Conservation (phyloP, 2,329 filamentous ascomycete genomes). For the Verticillium dahliae region DNA sequence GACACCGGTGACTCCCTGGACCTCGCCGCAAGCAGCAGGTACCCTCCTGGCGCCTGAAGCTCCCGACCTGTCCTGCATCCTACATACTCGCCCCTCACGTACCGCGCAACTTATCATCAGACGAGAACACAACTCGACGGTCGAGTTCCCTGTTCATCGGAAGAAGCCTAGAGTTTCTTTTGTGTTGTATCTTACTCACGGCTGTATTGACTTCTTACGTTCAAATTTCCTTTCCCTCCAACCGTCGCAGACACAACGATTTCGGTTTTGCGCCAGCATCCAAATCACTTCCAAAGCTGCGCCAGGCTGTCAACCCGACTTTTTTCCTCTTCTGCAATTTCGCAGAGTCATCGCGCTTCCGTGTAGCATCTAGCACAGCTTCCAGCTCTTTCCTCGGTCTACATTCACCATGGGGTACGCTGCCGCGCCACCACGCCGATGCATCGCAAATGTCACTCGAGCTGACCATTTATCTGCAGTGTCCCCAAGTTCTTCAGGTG, state of each 20-base stretch:
- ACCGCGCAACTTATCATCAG: not conserved
- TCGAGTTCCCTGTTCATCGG: slow-evolving; percentile 13
- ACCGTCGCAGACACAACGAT: not conserved
- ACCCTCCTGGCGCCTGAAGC: not conserved
- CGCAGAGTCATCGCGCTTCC: not conserved
- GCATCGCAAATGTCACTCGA: not conserved
- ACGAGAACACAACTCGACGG: slow-evolving; percentile 12
- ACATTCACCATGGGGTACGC: slow-evolving; percentile 22
- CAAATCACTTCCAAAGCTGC: not conserved
- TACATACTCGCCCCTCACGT: not conserved
- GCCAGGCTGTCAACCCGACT: not conserved
- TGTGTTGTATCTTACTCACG: not conserved
- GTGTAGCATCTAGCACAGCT: not conserved
- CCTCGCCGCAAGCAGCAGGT: not conserved
- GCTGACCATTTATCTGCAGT: slow-evolving; percentile 27
- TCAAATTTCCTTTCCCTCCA: not conserved
- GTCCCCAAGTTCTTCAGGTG: slow-evolving; percentile 94
- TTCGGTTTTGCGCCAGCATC: not conserved
- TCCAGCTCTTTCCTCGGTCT: slow-evolving; percentile 1
- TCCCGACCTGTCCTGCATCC: not conserved
- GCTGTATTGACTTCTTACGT: not conserved
- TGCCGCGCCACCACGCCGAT: not conserved
- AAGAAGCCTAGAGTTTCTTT: slow-evolving; percentile 1
- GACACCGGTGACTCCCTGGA: not conserved
- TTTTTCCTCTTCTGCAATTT: not conserved